phyloP scores from a whole-genome alignment of 1,284 basidiomycete species.

The Sanghuangporus baumii region DNA sequence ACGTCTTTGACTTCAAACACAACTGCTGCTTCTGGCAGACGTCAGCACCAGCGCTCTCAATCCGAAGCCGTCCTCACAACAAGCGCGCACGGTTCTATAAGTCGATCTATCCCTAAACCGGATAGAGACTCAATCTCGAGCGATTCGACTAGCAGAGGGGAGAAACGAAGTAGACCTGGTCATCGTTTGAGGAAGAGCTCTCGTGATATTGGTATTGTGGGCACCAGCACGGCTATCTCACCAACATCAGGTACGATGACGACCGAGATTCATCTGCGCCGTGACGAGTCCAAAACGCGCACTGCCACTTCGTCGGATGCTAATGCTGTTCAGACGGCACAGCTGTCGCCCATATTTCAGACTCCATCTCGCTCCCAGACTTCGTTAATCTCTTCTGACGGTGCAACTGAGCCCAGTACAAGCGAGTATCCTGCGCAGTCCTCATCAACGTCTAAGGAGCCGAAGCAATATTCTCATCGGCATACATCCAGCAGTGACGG shows the following conservation, averaged over 20 bases:
- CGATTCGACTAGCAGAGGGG: slow-evolving; percentile 44
- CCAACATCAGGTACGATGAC: slow-evolving; percentile 20
- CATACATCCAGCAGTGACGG: neutral
- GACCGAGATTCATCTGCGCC: slow-evolving; percentile 14
- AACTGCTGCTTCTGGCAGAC: neutral
- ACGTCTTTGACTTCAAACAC: neutral
- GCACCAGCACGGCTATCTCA: slow-evolving; percentile 29
- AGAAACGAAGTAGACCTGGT: slow-evolving; percentile 20
- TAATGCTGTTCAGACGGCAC: slow-evolving; percentile 25
- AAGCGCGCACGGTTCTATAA: neutral
- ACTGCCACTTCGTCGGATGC: slow-evolving; percentile 20
- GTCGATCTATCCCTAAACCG: neutral
- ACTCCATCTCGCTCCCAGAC: slow-evolving; percentile 42
- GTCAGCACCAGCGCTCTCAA: slow-evolving; percentile 16
- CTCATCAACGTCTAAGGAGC: neutral
- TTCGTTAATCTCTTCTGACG: slow-evolving; percentile 1
- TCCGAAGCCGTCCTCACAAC: slow-evolving; percentile 10
- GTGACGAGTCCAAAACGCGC: slow-evolving; percentile 8
- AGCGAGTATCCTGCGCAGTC: neutral
- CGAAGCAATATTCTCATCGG: neutral
- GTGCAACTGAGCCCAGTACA: neutral
- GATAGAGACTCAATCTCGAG: slow-evolving; percentile 28
- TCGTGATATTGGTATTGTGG: slow-evolving; percentile 55
- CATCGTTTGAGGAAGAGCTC: slow-evolving; percentile 33
- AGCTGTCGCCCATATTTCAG: slow-evolving; percentile 42